Conservation (phyloP, 345 rosid species). For the Citrus unshiu region DNA sequence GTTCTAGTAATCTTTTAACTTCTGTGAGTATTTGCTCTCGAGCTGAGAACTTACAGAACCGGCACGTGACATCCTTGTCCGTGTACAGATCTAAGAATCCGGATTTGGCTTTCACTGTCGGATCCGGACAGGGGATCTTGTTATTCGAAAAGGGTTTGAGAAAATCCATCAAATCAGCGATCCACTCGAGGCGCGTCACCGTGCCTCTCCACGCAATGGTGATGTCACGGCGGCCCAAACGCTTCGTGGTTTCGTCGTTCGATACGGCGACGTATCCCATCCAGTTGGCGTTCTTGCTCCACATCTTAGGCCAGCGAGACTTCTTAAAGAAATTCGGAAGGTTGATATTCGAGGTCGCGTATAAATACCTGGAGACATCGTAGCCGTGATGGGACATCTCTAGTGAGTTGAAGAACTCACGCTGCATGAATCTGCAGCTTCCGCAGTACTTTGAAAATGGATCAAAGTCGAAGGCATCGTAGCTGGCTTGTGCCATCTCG, state of each 20-base stretch:
- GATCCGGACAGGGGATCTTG: conserved; percentile 65
- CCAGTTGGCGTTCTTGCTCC: conserved; percentile 89
- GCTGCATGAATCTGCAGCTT: conserved; percentile 58
- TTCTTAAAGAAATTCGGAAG: conserved; percentile 80
- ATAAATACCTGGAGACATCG: conserved; percentile 59
- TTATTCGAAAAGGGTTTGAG: conserved; percentile 44
- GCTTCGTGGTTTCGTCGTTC: conserved; percentile 36
- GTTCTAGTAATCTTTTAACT: conserved; percentile 47
- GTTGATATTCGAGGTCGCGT: conserved; percentile 69
- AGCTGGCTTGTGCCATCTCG: conserved; percentile 84
- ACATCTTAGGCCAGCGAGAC: conserved; percentile 80
- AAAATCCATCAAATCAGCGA: conserved; percentile 71
- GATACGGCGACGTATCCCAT: conserved; percentile 86
- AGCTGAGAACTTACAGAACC: conserved; percentile 61
- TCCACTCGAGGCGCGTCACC: conserved; percentile 74
- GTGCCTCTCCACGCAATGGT: conserved; percentile 79
- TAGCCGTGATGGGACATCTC: conserved; percentile 51
- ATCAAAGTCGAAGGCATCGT: conserved; percentile 81
- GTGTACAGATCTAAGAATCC: conserved; percentile 85
- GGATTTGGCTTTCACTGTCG: conserved; percentile 65
- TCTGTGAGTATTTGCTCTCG: conserved; percentile 67
- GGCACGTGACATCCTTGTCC: conserved; percentile 53
- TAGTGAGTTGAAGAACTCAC: conserved; percentile 45
- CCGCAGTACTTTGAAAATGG: conserved; percentile 75
- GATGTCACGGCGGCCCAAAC: conserved; percentile 74